phyloP scores from a whole-genome alignment of 1,284 basidiomycete genomes.

The Trichosporon inkin region DNA sequence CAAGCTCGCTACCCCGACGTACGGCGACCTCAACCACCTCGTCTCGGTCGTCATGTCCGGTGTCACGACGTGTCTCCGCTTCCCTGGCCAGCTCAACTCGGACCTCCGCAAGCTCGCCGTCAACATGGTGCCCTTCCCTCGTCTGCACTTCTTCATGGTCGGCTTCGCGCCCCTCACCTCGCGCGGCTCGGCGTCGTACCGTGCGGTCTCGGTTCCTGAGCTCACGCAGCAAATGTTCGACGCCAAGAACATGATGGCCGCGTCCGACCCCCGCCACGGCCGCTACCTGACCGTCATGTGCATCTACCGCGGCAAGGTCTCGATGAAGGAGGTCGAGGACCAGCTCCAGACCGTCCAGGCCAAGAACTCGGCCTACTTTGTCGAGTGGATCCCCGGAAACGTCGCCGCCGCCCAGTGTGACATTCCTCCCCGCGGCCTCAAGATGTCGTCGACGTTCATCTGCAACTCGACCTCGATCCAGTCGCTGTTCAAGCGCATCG shows the following conservation, averaged over 20 bases:
- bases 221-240: conserved; percentile 98
- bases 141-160: conserved; percentile 95
- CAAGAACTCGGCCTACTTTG: conserved; percentile 97
- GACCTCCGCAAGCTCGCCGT: conserved; percentile 89
- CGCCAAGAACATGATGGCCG: conserved; percentile 95
- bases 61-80: conserved; percentile 53
- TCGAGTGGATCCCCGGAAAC: conserved; percentile 99
- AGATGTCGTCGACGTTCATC: conserved; percentile 96
- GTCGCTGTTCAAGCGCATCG: conserved; percentile 95
- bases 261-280: conserved; percentile 82
- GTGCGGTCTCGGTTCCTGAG: conserved; percentile 91
- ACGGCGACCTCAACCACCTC: conserved; percentile 95
- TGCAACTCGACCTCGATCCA: conserved; percentile 97
- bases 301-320: conserved; percentile 97
- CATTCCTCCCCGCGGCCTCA: conserved; percentile 84
- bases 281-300: conserved; percentile 72
- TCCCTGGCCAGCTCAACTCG: conserved; percentile 94
- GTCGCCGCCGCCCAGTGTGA: conserved; percentile 90
- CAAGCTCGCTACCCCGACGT: conserved; percentile 88
- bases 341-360: conserved; percentile 96
- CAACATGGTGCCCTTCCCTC: conserved; percentile 90
- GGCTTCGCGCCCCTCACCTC: conserved; percentile 94
- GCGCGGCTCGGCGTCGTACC: conserved; percentile 86
- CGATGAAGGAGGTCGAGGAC: conserved; percentile 98
- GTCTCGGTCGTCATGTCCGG: conserved; percentile 98